These are phyloP conservation scores for Melanogaster broomeanus DNA, from an alignment of 768 basidiomycete species.

Conservation along the genomic window DNA sequence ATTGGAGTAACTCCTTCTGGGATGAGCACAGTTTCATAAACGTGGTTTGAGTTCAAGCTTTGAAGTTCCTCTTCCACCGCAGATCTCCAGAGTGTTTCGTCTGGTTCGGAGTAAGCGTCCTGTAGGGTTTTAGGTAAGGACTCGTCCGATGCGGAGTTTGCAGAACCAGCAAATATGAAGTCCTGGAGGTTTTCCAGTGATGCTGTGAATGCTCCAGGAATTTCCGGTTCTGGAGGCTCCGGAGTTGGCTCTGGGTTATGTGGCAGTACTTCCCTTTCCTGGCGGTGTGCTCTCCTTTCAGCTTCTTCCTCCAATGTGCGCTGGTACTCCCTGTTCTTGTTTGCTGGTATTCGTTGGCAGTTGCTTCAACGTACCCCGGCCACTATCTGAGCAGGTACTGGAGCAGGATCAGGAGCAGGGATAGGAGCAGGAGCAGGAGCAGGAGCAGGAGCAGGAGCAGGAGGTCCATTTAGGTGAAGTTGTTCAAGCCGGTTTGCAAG, in stretches of 20 bases:
- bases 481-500: too few relatives aligned
- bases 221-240: neutral
- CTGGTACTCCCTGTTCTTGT: neutral
- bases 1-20: neutral
- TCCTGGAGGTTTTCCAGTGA: neutral
- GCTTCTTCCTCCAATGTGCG: neutral
- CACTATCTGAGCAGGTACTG: too few relatives aligned
- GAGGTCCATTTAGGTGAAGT: too few relatives aligned
- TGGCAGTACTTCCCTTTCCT: neutral
- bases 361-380: neutral
- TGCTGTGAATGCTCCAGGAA: neutral
- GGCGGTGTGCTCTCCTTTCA: neutral
- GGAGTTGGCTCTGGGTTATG: neutral
- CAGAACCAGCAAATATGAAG: neutral
- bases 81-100: too few relatives aligned
- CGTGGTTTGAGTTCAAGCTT: neutral
- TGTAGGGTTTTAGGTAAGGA: too few relatives aligned
- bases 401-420: too few relatives aligned
- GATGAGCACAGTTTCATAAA: neutral
- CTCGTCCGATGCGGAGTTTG: too few relatives aligned
- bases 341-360: neutral
- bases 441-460: too few relatives aligned
- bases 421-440: too few relatives aligned
- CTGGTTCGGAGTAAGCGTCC: too few relatives aligned
- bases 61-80: too few relatives aligned